Evolutionary conservation across 108 stramenopile genomes (phyloP).

Genomic region (Chaetoceros muelleri): DNA sequence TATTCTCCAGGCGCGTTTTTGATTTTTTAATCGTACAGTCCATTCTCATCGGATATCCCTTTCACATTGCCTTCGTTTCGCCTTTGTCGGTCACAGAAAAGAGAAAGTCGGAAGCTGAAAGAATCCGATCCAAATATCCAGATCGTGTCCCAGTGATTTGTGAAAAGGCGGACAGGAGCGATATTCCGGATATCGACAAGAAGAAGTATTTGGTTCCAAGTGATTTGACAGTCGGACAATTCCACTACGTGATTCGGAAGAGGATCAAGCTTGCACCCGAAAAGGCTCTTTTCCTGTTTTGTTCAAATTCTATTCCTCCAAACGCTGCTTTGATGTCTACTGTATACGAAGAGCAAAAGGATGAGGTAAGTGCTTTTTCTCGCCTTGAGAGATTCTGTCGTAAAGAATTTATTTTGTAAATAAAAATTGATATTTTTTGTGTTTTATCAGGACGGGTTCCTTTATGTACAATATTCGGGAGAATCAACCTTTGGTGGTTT

Average conservation of each 20-base stretch:
- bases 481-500: conserved; percentile 92
- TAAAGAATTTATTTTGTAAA: not conserved
- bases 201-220: conserved; percentile 95
- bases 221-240: conserved; percentile 95
- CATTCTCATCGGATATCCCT: not conserved
- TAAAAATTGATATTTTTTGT: conserved; percentile 19
- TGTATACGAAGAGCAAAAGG: conserved; percentile 93
- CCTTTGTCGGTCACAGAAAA: conserved; percentile 40
- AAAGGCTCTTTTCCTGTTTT: conserved; percentile 85
- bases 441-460: conserved; percentile 76
- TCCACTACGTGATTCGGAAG: conserved; percentile 98
- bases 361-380: conserved; percentile 38
- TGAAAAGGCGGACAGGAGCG: conserved; percentile 92
- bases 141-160: conserved; percentile 99
- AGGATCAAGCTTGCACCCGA: conserved; percentile 91
- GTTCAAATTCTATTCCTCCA: conserved; percentile 84
- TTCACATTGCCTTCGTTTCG: not conserved
- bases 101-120: conserved; percentile 82
- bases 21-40: conserved; percentile 1
- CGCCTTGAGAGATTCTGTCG: not conserved
- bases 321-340: conserved; percentile 93
- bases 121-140: conserved; percentile 93
- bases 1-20: not conserved
- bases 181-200: conserved; percentile 99
- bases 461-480: conserved; percentile 97